Base-by-base conservation (phyloP, 306 rosid genomes). In the Delonix regia region DNA sequence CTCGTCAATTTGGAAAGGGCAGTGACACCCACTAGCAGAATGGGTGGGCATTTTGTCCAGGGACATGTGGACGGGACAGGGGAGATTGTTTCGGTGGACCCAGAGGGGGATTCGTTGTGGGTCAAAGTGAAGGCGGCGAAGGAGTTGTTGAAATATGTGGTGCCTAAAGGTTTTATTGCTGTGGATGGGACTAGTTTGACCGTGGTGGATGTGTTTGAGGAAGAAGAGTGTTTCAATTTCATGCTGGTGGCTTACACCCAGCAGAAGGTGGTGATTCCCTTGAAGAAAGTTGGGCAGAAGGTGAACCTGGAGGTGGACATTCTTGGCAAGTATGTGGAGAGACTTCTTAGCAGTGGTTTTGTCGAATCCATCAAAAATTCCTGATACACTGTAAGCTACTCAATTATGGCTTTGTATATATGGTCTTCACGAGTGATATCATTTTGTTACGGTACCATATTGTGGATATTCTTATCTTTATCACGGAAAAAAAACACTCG, bases 41-140 rank as follows among this genome's bases (percentile, higher is more conserved):
- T 95, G 98, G 99, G 99, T 3, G 98, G 98, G 57, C 99, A 92
- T 82, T 95, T 91, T 68, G 97, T 95, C 65, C 98, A 95, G 86
- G 99, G 99, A 10, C 99, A 95, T 69, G 98, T 95, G 86, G 99
- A 95, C 71, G 92, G 96, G 67, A 95, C 98, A 27, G 98, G 98
- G 66, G 88, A 68, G 90, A 95, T 95, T 4, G 87, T 92, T 4
- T 76, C 89, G 0, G 84, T 81, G 90, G 89, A 64, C 42, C 74
- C 92, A 0, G 99, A 95, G 83, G 94, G 69, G 12, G 98, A 95
- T 69, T 95, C 99, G 0, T 55, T 95, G 56, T 95, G 99, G 99
- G 59, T 95, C 6, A 89, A 89, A 62, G 90, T 95, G 9, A 93
- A 57, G 82, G 70, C 90, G 7, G 68, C 78, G 1, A 88, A 85